Evolutionary conservation across 208 protist genomes (phyloP).

Genomic region (Trypanosoma cruzi): DNA sequence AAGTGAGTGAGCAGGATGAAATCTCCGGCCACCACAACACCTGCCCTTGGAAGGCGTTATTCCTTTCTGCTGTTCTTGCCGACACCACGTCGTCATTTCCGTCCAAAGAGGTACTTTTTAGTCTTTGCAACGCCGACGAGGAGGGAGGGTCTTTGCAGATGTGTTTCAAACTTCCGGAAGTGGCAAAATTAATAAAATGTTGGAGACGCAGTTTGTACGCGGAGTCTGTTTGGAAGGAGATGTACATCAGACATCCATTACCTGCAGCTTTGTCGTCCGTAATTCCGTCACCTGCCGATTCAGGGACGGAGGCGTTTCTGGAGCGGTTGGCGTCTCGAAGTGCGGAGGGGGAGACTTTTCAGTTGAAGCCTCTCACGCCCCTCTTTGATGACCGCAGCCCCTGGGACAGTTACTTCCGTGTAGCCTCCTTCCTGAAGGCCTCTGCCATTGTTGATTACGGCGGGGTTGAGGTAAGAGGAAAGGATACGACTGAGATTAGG

Average conservation of each 20-base stretch:
- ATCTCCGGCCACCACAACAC: constrained; percentile 15
- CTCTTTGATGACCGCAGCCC: constrained; percentile 14
- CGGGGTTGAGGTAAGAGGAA: neutral
- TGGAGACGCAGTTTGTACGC: constrained; percentile 54
- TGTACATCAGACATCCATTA: constrained; percentile 49
- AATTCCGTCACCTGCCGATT: constrained; percentile 12
- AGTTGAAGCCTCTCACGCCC: neutral
- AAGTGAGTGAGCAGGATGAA: constrained; percentile 15
- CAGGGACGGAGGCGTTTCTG: constrained; percentile 32
- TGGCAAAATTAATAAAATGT: constrained; percentile 45
- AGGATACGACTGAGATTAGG: neutral
- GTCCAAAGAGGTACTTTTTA: constrained; percentile 17
- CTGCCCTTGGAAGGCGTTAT: constrained; percentile 29
- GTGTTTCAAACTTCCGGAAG: constrained; percentile 46
- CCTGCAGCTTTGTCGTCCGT: constrained; percentile 25
- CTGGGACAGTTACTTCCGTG: constrained; percentile 26
- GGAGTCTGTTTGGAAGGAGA: constrained; percentile 26
- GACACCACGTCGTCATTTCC: neutral
- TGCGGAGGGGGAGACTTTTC: neutral
- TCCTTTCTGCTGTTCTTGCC: constrained; percentile 22
- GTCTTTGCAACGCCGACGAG: neutral
- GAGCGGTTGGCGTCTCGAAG: constrained; percentile 12
- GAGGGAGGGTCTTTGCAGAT: constrained; percentile 17
- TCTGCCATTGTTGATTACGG: neutral
- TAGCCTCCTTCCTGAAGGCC: constrained; percentile 18